Base-by-base conservation (phyloP, 805 yeast genomes). In the Wickerhamomyces bovis region DNA sequence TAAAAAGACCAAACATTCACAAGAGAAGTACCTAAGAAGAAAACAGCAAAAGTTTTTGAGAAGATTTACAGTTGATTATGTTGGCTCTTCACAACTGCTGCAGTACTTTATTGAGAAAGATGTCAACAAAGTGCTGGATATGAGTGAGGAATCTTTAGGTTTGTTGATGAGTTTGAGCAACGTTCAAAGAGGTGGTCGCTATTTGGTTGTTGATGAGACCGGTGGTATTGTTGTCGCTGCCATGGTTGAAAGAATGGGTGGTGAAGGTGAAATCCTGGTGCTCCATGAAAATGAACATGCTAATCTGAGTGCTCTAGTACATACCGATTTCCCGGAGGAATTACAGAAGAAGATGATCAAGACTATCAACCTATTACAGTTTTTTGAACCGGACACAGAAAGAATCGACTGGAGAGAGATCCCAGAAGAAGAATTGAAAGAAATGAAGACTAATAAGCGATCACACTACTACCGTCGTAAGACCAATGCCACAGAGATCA, bases 221-320 rank as follows among this genome's bases (percentile, higher is more conserved):
- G 90, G 96, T 28, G 97, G 98, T 7, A 73, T 92, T n/a, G 62
- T 94, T 1, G 77, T 86, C 6, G 86, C 86, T 50, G 88, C 95
- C 4, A 72, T 94, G 75, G 62, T 94, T 66, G 99, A 94, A 63
- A 74, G 97, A 61, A 87, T 95, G 92, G 81, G 80, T 50, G 78
- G 79, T 5, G 64, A 59, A 2, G 96, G 96, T 13, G 69, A 78
- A 44, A 79, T 94, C 39, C 73, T 88, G 3, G 74, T 88, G 19
- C 71, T 83, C 2, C 97, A 94, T 66, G 99, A 94, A 61, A 89
- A 89, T 64, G 99, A 94, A 64, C 97, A 92, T 61, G 82, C 96
- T 2, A 90, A 90, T 60, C 68, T 83, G 23, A 84, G 84, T 49
- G 78, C 86, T 0, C 66, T 92, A 47, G 76, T 78, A 51, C 80